Evolutionary conservation across 83 land plant genomes (phyloP).

Genomic region (Picea engelmannii): DNA sequence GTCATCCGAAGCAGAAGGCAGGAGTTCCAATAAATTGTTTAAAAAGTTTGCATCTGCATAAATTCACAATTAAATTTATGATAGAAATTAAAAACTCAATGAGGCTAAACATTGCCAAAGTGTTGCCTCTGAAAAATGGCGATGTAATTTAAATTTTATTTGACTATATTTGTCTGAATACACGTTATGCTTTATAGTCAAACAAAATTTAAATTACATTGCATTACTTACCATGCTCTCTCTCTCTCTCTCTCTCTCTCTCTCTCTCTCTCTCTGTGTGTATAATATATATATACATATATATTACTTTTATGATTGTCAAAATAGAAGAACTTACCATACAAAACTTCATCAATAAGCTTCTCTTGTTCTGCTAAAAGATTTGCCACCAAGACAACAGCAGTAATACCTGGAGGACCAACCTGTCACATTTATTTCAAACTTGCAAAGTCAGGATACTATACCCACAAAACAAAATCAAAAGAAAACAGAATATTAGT

Average conservation of each 20-base stretch:
- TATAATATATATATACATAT: background rate
- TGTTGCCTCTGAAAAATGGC: background rate
- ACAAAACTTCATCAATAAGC: constrained; percentile 25
- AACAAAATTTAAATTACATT: no score
- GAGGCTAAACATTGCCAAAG: background rate
- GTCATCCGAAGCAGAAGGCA: constrained; percentile 38
- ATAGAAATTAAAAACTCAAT: background rate
- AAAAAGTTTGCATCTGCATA: constrained; percentile 29
- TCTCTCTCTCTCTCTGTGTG: background rate
- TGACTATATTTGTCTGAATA: background rate
- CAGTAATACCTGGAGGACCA: constrained; percentile 46
- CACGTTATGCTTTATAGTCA: no score
- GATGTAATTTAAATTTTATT: constrained; percentile 1
- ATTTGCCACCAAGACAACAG: constrained; percentile 42
- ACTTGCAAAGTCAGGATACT: background rate
- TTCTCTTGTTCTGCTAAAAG: constrained; percentile 31
- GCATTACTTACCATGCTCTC: no score
- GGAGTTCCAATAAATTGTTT: constrained; percentile 26
- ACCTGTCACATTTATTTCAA: constrained; percentile 20
- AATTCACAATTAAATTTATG: constrained; percentile 5
- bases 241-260: background rate
- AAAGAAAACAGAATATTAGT: background rate
- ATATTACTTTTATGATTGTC: background rate
- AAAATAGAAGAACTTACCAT: constrained; percentile 22
- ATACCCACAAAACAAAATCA: background rate